Base-by-base conservation (phyloP, 352 stramenopile species). In the Thalassiosira hispida region DNA sequence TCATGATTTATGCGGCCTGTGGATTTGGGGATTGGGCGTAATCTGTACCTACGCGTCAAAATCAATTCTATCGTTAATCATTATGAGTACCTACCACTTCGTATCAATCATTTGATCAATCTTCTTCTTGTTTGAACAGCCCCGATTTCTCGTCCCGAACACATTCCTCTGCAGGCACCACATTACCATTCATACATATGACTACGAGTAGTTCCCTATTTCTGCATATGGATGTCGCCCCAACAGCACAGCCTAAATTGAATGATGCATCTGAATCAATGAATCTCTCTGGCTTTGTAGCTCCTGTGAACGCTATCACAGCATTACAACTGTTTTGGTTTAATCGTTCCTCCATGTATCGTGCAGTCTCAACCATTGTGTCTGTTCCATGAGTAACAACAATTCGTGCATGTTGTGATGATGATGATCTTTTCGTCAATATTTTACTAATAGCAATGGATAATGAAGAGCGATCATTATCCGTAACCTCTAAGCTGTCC, bases 381-480 rank as follows among this genome's bases (percentile, higher is more conserved):
- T 88, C 81, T 11, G 81, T 88, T 5, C 81, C 81, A 76, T 88
- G 81, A 23, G 81, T 87, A 6, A 87, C 40, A 29, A 87, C 69
- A 7, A 87, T 76, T 63, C 75, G 38, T 57, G n/a, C 12, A 42
- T 47, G 44, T 38, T 60, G 18, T n/a, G 31, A 33, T 14, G 12
- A 18, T 18, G 20, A 40, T 16, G 4, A 11, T 38, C 6, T 33
- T 25, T 23, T 35, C 35, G 3, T 35, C 49, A 63, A 14, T 20
- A 66, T 40, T 25, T 66, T 31, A 33, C 35, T 25, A 53, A 76
- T 53, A 33, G 31, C 23, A 76, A 63, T 46, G 8, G 63, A 33
- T 20, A 85, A 61, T 33, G 40, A 40, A 4, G 31, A 5, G 6
- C 77, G 57, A 70, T 88, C 81, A 29, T 60, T 4, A 31, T 81